These are phyloP conservation scores for Coemansia sp. DNA, from an alignment of 192 early-diverging fungal species.

Conservation along the genomic window DNA sequence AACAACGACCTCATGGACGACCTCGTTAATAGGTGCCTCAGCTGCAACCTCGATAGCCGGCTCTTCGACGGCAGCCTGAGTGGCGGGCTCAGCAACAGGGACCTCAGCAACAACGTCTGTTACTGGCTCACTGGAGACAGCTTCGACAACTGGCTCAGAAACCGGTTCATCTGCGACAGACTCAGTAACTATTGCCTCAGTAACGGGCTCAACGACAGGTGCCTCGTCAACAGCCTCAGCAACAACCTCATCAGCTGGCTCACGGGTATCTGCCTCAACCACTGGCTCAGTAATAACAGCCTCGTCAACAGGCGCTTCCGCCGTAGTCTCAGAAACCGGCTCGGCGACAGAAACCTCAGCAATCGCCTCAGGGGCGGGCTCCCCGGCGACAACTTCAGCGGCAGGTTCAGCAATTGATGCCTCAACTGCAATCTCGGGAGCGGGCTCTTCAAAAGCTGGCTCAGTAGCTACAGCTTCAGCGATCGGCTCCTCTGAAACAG, in stretches of 20 bases:
- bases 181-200: not conserved
- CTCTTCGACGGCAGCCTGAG: not conserved
- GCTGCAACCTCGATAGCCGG: not conserved
- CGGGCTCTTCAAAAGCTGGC: constrained; percentile 1
- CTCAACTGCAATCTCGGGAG: not conserved
- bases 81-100: constrained; percentile 2
- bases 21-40: not conserved
- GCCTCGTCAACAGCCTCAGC: not conserved
- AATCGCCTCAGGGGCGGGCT: not conserved
- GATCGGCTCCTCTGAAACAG: not conserved
- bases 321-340: not conserved
- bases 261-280: constrained; percentile 4
- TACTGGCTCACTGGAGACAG: not conserved
- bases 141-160: constrained; percentile 1
- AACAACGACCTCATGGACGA: not conserved
- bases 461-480: not conserved
- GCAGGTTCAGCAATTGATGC: not conserved
- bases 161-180: no score
- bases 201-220: not conserved
- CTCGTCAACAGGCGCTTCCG: not conserved
- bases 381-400: not conserved
- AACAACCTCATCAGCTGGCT: not conserved
- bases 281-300: not conserved
- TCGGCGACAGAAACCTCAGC: not conserved
- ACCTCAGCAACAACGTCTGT: not conserved